Conservation (phyloP, 345 rosid genomes). For the Lumnitzera littorea region DNA sequence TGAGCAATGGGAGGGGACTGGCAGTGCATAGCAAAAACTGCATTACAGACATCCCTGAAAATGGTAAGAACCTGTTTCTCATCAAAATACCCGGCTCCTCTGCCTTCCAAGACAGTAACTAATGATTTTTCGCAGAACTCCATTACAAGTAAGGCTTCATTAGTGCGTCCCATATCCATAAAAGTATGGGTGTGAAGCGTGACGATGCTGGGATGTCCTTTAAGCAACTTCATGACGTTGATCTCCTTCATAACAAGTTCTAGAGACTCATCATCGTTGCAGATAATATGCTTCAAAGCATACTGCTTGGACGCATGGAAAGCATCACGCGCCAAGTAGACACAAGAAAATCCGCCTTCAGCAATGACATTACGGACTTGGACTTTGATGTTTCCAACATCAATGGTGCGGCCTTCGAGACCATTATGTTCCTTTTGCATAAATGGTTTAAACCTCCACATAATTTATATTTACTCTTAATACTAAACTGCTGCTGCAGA, state of each 20-base stretch:
- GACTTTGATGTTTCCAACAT: slow-evolving; percentile 73
- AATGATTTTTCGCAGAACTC: slow-evolving; percentile 88
- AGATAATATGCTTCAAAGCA: slow-evolving; percentile 91
- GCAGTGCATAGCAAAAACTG: slow-evolving; percentile 93
- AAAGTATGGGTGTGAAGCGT: slow-evolving; percentile 57
- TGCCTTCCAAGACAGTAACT: slow-evolving; percentile 66
- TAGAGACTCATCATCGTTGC: slow-evolving; percentile 78
- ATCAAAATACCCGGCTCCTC: slow-evolving; percentile 80
- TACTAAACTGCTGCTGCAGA: no score
- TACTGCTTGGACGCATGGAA: slow-evolving; percentile 65
- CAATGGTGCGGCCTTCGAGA: slow-evolving; percentile 84
- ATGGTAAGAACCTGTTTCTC: slow-evolving; percentile 73
- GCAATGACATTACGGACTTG: slow-evolving; percentile 71
- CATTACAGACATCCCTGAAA: slow-evolving; percentile 88
- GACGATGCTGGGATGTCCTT: slow-evolving; percentile 88
- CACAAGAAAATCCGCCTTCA: slow-evolving; percentile 95
- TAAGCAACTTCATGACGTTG: slow-evolving; percentile 66
- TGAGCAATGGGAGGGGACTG: slow-evolving; percentile 91
- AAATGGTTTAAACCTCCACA: slow-evolving; percentile 97
- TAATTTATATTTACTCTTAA: slow-evolving; percentile 7
- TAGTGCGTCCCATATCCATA: slow-evolving; percentile 85
- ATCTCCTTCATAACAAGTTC: slow-evolving; percentile 79
- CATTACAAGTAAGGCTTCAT: slow-evolving; percentile 89
- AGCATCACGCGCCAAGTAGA: slow-evolving; percentile 77
- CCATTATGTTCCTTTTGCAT: slow-evolving; percentile 75